Percentiles rank a stretch among this genome's conserved stretches.
phyloP scores from a whole-genome alignment of 2,329 filamentous ascomycete species.

The Zasmidium citrigriseum region DNA sequence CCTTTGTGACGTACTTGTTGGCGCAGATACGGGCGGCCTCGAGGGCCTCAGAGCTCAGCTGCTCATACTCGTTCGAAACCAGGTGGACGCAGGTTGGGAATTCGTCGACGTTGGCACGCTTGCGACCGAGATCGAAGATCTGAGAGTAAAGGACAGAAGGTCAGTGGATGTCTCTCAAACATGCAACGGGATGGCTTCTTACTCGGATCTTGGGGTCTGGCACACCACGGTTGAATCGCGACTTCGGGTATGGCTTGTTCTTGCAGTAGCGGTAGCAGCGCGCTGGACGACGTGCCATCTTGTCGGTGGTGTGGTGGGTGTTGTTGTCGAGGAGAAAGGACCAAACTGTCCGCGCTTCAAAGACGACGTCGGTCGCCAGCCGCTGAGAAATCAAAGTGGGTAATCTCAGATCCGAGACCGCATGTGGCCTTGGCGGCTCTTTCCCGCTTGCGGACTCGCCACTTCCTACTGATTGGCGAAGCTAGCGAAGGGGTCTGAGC shows the following conservation, averaged over 20 bases:
- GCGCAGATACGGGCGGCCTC: slow-evolving; percentile 99
- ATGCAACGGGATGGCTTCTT: too few relatives aligned
- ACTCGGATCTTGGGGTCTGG: slow-evolving; percentile 67
- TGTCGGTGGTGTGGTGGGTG: slow-evolving; percentile 64
- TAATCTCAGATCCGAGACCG: too few relatives aligned
- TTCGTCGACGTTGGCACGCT: slow-evolving; percentile 98
- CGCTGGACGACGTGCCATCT: slow-evolving; percentile 98
- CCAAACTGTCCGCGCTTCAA: slow-evolving; percentile 16
- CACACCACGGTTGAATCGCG: slow-evolving; percentile 98
- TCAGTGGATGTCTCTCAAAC: not conserved
- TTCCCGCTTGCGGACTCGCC: too few relatives aligned
- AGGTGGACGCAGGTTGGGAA: slow-evolving; percentile 99
- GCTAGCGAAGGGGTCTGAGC: too few relatives aligned
- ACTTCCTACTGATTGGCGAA: too few relatives aligned
- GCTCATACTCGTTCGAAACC: slow-evolving; percentile 99
- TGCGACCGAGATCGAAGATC: slow-evolving; percentile 74
- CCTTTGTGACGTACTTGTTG: slow-evolving; percentile 75
- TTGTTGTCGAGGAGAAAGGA: slow-evolving; percentile 37
- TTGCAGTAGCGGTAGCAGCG: slow-evolving; percentile 99
- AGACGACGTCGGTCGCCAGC: slow-evolving; percentile 7
- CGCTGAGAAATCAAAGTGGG: not conserved
- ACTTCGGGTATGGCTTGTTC: slow-evolving; percentile 99
- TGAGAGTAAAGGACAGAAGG: slow-evolving; percentile 48
- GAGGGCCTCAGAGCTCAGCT: slow-evolving; percentile 98
- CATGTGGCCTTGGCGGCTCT: too few relatives aligned